Evolutionary conservation across 2,329 filamentous ascomycete genomes (phyloP), one percentile per base, ranked within the genome.

Genomic region (Botrytis deweyae): DNA sequence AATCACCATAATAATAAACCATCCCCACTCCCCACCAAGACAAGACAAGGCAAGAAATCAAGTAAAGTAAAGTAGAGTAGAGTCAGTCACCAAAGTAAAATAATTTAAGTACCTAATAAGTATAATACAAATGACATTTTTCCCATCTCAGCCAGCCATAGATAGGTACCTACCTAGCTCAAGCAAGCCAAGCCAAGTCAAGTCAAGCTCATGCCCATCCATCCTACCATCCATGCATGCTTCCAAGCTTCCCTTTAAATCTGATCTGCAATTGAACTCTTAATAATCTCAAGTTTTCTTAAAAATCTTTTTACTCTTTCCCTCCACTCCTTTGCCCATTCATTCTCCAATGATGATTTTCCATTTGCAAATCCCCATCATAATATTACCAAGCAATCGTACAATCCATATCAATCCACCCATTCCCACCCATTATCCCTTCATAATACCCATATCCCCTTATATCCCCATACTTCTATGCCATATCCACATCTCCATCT

Each of bases 401-500:
- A 68, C 65, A 68, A 33, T 52, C 46, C 46, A 67, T 68, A n/a
- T 38, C 62, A 25, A 42, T 8, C 36, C 46, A 38, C 44, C 29
- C 22, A 46, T 49, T 38, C 12, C 64, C 64, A 38, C 36, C 44
- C 46, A 55, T 67, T 40, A 40, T 40, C 46, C 36, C 36, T 55
- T 40, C 14, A 55, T 52, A 46, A 67, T 29, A 29, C 4, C 65
- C 44, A 36, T 36, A 16, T 40, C 46, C n/a, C 25, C 46, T 40
- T n/a, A 18, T 16, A 22, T 66, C 52, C 49, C 29, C n/a, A 36
- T 33, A 42, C 36, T 12, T n/a, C 29, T 68, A 72, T 14, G 33
- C 71, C 71, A 72, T 69, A 76, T 81, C 80, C 42, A 79, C 79
- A 73, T 86, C 83, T 70, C 90, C 90, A 78, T 92, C 90, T 4